phyloP scores from a whole-genome alignment of 2,329 filamentous ascomycete species.

The Colletotrichum sidae region DNA sequence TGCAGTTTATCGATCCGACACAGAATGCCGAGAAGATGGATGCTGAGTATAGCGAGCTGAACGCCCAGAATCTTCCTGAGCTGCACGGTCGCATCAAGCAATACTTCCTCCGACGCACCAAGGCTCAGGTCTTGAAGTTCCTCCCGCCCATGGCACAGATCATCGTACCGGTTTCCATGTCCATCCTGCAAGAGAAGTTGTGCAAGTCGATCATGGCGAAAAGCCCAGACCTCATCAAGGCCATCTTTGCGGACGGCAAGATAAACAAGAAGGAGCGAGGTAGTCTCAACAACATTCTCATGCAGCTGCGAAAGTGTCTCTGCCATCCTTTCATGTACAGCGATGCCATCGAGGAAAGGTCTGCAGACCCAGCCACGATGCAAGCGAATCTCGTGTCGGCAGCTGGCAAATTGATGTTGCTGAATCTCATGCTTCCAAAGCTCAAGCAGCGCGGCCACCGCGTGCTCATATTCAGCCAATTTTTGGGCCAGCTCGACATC shows the following conservation, averaged over 20 bases:
- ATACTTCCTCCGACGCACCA: constrained; percentile 80
- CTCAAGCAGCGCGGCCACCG: constrained; percentile 87
- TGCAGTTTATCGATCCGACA: constrained; percentile 88
- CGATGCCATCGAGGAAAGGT: constrained; percentile 86
- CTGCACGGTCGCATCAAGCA: constrained; percentile 86
- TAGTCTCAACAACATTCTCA: constrained; percentile 91
- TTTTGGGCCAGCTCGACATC: constrained; percentile 87
- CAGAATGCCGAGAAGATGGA: constrained; percentile 80
- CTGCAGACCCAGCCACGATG: constrained; percentile 68
- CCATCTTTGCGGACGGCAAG: constrained; percentile 80
- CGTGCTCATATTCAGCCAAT: constrained; percentile 96
- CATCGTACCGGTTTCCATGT: constrained; percentile 97
- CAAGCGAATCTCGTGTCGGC: constrained; percentile 91
- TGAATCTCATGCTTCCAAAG: constrained; percentile 89
- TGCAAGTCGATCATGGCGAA: constrained; percentile 94
- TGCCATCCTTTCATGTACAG: constrained; percentile 98
- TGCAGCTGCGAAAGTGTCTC: constrained; percentile 93
- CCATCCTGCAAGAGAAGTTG: constrained; percentile 89
- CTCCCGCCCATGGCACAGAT: constrained; percentile 94
- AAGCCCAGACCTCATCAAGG: constrained; percentile 87
- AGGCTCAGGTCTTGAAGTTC: constrained; percentile 90
- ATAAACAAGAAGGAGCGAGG: constrained; percentile 79
- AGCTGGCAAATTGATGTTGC: constrained; percentile 86
- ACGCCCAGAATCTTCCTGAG: constrained; percentile 82
- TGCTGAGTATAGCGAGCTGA: constrained; percentile 79